Percentiles rank a stretch among this genome's conserved stretches.
Evolutionary conservation across 225 moss, liverwort and hornwort genomes (phyloP).

Genomic region (Neckera pumila): DNA sequence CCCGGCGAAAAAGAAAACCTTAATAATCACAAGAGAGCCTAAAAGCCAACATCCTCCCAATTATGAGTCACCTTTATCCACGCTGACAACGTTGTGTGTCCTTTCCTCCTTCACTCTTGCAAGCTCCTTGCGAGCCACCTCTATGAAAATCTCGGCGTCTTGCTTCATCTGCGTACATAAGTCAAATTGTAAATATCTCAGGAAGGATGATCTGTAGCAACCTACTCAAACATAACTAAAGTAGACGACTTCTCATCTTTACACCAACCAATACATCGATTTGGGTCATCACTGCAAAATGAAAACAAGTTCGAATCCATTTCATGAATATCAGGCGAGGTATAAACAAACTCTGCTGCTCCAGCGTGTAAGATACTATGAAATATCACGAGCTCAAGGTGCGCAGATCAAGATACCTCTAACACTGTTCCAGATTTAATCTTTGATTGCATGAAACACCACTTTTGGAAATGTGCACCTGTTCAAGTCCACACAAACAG

Average conservation of each 20-base stretch:
- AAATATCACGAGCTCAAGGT: not conserved
- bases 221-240: not conserved
- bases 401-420: conserved; percentile 36
- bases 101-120: conserved; percentile 6
- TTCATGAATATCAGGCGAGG: not conserved
- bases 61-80: not conserved
- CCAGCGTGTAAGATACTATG: not conserved
- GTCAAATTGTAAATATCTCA: not conserved
- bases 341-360: not conserved
- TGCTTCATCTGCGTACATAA: conserved; percentile 48
- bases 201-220: not conserved
- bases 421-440: conserved; percentile 74
- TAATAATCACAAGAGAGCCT: not conserved
- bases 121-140: conserved; percentile 29
- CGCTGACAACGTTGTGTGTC: not conserved
- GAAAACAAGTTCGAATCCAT: not conserved
- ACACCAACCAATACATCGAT: not conserved
- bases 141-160: conserved; percentile 59
- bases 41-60: not conserved
- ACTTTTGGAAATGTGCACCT: conserved; percentile 90
- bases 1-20: not conserved
- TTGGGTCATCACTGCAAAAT: not conserved
- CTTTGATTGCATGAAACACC: conserved; percentile 87
- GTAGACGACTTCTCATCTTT: not conserved
- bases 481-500: not conserved